Conservation (phyloP, 2,329 filamentous ascomycete species). For the Nigrograna mackinnonii region DNA sequence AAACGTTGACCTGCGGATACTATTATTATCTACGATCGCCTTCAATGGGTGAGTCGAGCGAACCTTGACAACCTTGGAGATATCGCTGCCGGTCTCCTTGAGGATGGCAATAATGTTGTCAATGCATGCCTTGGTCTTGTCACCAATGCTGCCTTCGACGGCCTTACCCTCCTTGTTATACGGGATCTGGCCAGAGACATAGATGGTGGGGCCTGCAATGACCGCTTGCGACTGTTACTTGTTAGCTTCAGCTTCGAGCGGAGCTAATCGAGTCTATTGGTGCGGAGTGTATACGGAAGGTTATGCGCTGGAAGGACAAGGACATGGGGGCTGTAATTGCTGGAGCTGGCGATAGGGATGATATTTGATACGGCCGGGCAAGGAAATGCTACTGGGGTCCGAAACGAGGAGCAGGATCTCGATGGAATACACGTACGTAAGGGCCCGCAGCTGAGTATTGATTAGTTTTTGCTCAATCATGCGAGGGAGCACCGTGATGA, state of each 20-base stretch:
- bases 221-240: slow-evolving; percentile 60
- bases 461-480: slow-evolving; percentile 12
- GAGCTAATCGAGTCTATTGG: no score
- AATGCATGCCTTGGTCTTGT: slow-evolving; percentile 73
- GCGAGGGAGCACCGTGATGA: not conserved
- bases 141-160: slow-evolving; percentile 65
- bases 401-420: no score
- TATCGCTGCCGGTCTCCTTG: slow-evolving; percentile 75
- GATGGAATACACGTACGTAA: slow-evolving; percentile 42
- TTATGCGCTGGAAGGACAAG: no score
- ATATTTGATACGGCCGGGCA: no score
- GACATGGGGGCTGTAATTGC: no score
- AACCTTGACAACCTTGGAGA: slow-evolving; percentile 85
- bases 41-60: slow-evolving; percentile 2
- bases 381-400: no score
- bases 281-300: no score
- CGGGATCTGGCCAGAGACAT: slow-evolving; percentile 78
- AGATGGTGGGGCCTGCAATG: slow-evolving; percentile 69
- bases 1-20: slow-evolving; percentile 61
- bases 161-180: slow-evolving; percentile 64
- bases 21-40: not conserved
- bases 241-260: no score
- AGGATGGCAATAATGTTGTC: slow-evolving; percentile 85
- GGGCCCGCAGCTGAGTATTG: slow-evolving; percentile 41
- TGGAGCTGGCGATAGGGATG: no score